Conservation (phyloP, 768 basidiomycete genomes). For the Galerina marginata region DNA sequence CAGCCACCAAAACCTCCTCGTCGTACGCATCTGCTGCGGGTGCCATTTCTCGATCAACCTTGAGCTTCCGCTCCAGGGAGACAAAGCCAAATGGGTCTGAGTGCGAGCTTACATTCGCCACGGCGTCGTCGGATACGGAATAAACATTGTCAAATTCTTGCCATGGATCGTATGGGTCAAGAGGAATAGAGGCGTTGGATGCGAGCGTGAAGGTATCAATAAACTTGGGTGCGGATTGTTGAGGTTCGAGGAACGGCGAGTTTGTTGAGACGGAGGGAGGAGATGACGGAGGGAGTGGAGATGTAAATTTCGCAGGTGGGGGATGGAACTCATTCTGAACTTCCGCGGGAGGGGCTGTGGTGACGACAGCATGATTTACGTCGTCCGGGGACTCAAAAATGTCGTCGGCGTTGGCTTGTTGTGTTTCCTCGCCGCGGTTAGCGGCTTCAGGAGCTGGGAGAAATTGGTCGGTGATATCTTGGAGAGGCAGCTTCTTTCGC, state of each 20-base stretch:
- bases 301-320: slow-evolving; percentile 21
- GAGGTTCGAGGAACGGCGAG: slow-evolving; percentile 10
- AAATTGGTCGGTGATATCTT: slow-evolving; percentile 40
- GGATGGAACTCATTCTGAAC: background rate
- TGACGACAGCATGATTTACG: slow-evolving; percentile 9
- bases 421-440: slow-evolving; percentile 28
- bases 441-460: slow-evolving; percentile 31
- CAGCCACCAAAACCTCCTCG: slow-evolving; percentile 29
- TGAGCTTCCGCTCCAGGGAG: slow-evolving; percentile 56
- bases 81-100: slow-evolving; percentile 67
- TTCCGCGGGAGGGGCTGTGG: slow-evolving; percentile 10
- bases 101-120: slow-evolving; percentile 20
- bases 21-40: slow-evolving; percentile 10
- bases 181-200: slow-evolving; percentile 11
- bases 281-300: slow-evolving; percentile 42
- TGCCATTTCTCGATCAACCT: slow-evolving; percentile 41
- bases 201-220: slow-evolving; percentile 9
- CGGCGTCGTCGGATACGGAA: slow-evolving; percentile 17
- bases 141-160: slow-evolving; percentile 24
- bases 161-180: slow-evolving; percentile 25
- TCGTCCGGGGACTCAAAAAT: background rate
- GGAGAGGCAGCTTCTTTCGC: slow-evolving; percentile 37
- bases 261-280: slow-evolving; percentile 31
- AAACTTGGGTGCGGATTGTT: slow-evolving; percentile 2
- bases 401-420: slow-evolving; percentile 10